Evolutionary conservation across 2,329 filamentous ascomycete genomes (phyloP).

Genomic region (Xylariales sp.): DNA sequence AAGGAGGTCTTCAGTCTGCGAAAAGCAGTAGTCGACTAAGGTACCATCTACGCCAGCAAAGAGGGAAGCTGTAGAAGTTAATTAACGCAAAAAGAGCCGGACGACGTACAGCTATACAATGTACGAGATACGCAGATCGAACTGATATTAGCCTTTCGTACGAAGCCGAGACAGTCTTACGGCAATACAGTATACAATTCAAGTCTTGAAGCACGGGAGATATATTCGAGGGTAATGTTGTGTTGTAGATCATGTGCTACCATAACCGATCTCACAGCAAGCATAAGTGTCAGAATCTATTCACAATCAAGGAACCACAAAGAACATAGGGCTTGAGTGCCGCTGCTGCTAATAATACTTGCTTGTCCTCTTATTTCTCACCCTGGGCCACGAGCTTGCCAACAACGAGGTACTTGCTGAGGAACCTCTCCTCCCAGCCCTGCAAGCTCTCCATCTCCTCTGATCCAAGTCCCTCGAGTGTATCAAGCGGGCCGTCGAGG

Average conservation of each 20-base stretch:
- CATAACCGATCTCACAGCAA: background rate
- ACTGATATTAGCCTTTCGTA: background rate
- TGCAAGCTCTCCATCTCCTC: conserved; percentile 86
- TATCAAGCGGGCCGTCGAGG: conserved; percentile 84
- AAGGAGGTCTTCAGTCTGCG: too few species aligned
- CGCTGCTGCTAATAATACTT: background rate
- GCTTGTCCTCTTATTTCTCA: conserved; percentile 37
- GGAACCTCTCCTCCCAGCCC: conserved; percentile 94
- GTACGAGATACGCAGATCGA: too few species aligned
- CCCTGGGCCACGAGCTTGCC: conserved; percentile 76
- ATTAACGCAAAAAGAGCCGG: too few species aligned
- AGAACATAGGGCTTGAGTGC: background rate
- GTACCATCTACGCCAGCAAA: too few species aligned
- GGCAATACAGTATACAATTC: background rate
- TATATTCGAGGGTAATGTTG: background rate
- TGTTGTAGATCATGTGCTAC: background rate
- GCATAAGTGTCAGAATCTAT: background rate
- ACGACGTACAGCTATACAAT: too few species aligned
- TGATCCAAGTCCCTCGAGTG: conserved; percentile 73
- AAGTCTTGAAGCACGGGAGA: background rate
- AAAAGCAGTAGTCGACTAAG: too few species aligned
- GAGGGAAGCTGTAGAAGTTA: too few species aligned
- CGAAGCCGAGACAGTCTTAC: too few species aligned
- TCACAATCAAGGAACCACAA: background rate
- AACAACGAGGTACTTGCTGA: conserved; percentile 95